Evolutionary conservation across 2,329 filamentous ascomycete species (phyloP), one percentile per base, ranked within the genome.

Genomic region (Stemphylium vesicarium): DNA sequence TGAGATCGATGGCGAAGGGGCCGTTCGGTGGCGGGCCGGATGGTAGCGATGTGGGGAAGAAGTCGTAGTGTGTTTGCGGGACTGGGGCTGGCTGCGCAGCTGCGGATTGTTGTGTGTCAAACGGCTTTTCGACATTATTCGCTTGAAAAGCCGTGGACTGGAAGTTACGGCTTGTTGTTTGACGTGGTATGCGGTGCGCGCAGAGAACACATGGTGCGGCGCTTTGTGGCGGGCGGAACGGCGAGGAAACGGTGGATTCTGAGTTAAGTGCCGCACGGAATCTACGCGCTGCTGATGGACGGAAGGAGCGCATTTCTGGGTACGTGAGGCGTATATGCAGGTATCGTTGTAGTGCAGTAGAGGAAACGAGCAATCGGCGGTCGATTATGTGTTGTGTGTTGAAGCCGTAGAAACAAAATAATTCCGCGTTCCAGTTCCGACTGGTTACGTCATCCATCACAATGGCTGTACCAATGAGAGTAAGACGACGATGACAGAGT

Each of bases 31-130:
- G 95, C 0, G 92, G 90, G 2, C 94, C 94, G 1, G 75, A 49
- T 0, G 92, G 85, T 3, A 97, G 83, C 3, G 92, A 90, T 29
- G 84, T 73, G 1, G 93, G 92, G 81, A 99, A 99, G 78, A 98
- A 86, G 51, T 88, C 85, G 83, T 97, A 98, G 82, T 94, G 86
- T 50, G 88, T 91, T 61, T 78, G 65, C 4, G 11, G 57, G 1
- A 41, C 44, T 24, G 56, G 39, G 2, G 48, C 24, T 13, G 58
- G 20, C 16, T 54, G 41, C 1, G 44, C 3, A 16, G 51, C 20
- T 18, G 46, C 22, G 63, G 29, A 64, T 15, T 52, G 40, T 18
- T 50, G 48, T 3, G 52, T 50, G 10, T 53, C 56, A 37, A 63
- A 63, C 1, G 64, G 63, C 29, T 59, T 56, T 50, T 68, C 65